These are phyloP conservation scores for Fraxinus greggii DNA, from an alignment of 305 asterid species.

Conservation along the genomic window DNA sequence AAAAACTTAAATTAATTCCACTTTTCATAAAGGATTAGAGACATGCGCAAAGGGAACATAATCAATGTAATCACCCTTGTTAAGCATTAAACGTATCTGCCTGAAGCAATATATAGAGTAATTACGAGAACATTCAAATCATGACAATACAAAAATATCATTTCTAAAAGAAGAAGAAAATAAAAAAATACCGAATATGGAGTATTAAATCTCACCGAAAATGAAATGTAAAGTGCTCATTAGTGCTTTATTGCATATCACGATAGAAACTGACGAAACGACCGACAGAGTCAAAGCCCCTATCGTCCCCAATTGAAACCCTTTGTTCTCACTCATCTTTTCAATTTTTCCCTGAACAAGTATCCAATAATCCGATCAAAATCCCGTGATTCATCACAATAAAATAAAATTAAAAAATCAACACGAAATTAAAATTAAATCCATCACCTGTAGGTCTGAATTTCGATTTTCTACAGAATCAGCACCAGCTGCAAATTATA, in stretches of 20 bases:
- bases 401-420: slow-evolving; percentile 11
- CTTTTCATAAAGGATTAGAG: background rate
- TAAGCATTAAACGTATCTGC: background rate
- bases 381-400: slow-evolving; percentile 5
- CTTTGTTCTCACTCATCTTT: slow-evolving; percentile 63
- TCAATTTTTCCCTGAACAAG: slow-evolving; percentile 12
- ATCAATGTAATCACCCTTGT: background rate
- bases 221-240: slow-evolving; percentile 79
- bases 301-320: slow-evolving; percentile 79
- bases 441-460: slow-evolving; percentile 15
- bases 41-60: background rate
- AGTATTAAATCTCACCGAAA: slow-evolving; percentile 51
- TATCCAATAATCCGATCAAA: slow-evolving; percentile 28
- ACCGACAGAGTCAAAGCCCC: slow-evolving; percentile 89
- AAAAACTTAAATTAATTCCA: background rate
- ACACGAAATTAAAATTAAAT: background rate
- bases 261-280: slow-evolving; percentile 87
- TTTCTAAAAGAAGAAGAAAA: background rate
- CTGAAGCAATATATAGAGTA: background rate
- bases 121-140: background rate
- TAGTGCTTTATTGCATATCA: slow-evolving; percentile 87
- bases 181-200: background rate
- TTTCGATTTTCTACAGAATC: background rate
- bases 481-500: background rate
- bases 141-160: background rate